phyloP scores from a whole-genome alignment of 306 rosid genomes.

The Boehmeria nivea region DNA sequence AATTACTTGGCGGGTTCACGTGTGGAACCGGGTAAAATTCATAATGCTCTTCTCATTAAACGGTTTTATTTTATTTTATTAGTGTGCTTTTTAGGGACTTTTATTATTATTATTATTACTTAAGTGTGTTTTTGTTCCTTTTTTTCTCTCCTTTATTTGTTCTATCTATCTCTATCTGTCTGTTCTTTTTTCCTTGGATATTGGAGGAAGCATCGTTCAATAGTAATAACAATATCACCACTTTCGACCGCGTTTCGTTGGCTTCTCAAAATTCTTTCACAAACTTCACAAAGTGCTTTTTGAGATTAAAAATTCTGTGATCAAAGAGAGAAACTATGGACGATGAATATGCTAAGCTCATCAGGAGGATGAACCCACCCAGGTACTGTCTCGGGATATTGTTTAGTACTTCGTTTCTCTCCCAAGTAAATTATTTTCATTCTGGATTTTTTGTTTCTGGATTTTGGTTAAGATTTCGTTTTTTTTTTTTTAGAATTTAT shows the following conservation, averaged over 20 bases:
- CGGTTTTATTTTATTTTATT: background rate
- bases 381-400: no score
- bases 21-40: background rate
- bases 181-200: slow-evolving; percentile 14
- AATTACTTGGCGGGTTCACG: background rate
- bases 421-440: background rate
- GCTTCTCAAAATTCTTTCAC: background rate
- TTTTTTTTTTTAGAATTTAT: background rate
- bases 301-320: background rate
- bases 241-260: background rate
- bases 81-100: no score
- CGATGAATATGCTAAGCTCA: slow-evolving; percentile 52
- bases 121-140: background rate
- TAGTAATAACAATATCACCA: no score
- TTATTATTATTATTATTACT: no score
- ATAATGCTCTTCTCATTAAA: background rate
- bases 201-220: slow-evolving; percentile 29
- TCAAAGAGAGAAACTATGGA: slow-evolving; percentile 41
- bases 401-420: background rate
- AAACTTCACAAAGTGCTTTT: background rate
- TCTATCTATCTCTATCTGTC: background rate
- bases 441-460: background rate
- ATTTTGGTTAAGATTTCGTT: background rate
- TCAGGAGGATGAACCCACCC: slow-evolving; percentile 64
- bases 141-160: background rate